A percentile compares a stretch with the other conserved stretches of the same genome.
Evolutionary conservation across 495 filamentous ascomycete genomes (phyloP).

Genomic region (Podospora sp.): DNA sequence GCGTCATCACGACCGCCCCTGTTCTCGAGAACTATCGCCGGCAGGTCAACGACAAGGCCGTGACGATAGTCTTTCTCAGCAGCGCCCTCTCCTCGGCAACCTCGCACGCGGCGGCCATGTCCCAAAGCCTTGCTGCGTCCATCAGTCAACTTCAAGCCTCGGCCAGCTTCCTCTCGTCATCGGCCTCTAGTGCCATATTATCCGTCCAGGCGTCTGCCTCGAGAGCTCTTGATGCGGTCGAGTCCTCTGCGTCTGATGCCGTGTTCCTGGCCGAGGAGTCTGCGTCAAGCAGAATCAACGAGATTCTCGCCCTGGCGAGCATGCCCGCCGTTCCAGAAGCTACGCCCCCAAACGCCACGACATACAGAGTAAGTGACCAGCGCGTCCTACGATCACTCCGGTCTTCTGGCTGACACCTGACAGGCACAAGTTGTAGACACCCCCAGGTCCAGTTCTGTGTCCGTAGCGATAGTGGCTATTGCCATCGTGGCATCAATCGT

Average conservation of each 20-base stretch:
- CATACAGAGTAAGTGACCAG: constrained; percentile 16
- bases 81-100: constrained; percentile 22
- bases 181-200: constrained; percentile 24
- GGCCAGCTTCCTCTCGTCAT: constrained; percentile 18
- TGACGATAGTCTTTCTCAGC: constrained; percentile 26
- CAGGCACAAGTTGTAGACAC: constrained; percentile 5
- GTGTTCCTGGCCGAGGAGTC: constrained; percentile 19
- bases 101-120: constrained; percentile 16
- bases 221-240: constrained; percentile 16
- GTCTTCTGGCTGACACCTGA: not conserved
- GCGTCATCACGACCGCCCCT: constrained; percentile 9
- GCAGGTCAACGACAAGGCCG: constrained; percentile 13
- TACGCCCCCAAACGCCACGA: not conserved
- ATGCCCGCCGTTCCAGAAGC: not conserved
- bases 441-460: constrained; percentile 2
- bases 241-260: constrained; percentile 24
- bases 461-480: constrained; percentile 20
- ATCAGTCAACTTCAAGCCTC: constrained; percentile 22
- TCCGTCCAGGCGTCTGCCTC: constrained; percentile 24
- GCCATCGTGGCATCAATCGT: constrained; percentile 27
- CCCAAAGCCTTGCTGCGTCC: constrained; percentile 21
- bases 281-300: constrained; percentile 22
- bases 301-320: constrained; percentile 8
- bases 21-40: not conserved
- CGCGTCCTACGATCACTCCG: not conserved